Evolutionary conservation across 768 basidiomycete species (phyloP).

Genomic region (Scleroderma citrinum): DNA sequence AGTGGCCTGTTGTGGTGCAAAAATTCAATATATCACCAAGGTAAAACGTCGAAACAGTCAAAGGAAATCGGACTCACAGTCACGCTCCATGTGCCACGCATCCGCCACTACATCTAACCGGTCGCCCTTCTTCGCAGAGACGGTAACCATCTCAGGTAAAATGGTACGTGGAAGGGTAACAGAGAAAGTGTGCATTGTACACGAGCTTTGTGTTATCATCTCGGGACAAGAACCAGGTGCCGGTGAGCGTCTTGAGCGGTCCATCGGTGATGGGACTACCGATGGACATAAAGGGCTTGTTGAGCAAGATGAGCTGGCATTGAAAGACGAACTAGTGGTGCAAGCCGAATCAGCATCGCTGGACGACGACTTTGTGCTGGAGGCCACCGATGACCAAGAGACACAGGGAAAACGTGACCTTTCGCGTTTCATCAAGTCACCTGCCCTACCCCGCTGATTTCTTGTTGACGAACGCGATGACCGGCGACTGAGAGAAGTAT

Average conservation of each 20-base stretch:
- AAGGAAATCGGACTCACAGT: constrained; percentile 40
- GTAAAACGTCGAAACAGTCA: too few species aligned
- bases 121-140: constrained; percentile 55
- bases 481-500: constrained; percentile 20
- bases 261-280: constrained; percentile 23
- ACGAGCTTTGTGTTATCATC: constrained; percentile 40
- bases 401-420: constrained; percentile 24
- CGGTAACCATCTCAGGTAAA: constrained; percentile 58
- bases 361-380: constrained; percentile 17
- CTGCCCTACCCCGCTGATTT: constrained; percentile 17
- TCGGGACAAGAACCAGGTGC: constrained; percentile 34
- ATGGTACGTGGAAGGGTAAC: constrained; percentile 44
- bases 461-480: constrained; percentile 27
- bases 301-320: constrained; percentile 9
- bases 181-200: constrained; percentile 37
- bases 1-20: constrained; percentile 42
- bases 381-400: constrained; percentile 24
- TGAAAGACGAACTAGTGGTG: constrained; percentile 20
- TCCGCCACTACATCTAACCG: constrained; percentile 53
- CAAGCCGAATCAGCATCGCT: constrained; percentile 20
- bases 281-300: constrained; percentile 12
- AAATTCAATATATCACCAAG: constrained; percentile 3
- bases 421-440: constrained; percentile 23
- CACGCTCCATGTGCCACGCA: constrained; percentile 54
- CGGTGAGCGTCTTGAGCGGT: constrained; percentile 27